Base-by-base conservation (phyloP, 2,329 filamentous ascomycete genomes). In the Rhexocercosporidium sp. region DNA sequence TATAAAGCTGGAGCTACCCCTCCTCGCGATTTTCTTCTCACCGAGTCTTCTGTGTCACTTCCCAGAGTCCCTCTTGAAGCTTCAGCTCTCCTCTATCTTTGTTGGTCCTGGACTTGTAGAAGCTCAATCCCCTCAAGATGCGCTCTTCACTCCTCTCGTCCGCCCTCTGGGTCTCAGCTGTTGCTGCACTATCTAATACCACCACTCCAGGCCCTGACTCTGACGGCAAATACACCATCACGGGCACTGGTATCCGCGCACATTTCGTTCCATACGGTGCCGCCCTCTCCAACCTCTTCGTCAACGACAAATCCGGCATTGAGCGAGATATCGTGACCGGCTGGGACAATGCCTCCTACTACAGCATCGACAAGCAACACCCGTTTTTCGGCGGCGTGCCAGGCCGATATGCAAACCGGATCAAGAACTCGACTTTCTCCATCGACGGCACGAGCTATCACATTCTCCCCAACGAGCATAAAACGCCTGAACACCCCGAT, bases 321-420 rank as follows among this genome's bases (percentile, higher is more conserved):
- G 83, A 87, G 75, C 86, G 91, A 67, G 92, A 94, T 75, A 82
- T 94, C 59, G 88, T 94, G 0, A 84, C 86, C 56, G 92, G 92
- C 57, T 94, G 89, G 74, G 92, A 94, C 80, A 93, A 93, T 75
- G 91, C 91, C 54, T 87, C 82, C 62, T 88, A 91, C 79, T 94
- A 94, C 79, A 79, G 78, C 67, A 77, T 87, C 59, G 90, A 92
- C 78, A 79, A 79, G 67, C 81, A 85, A 68, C 91, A 94, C 77
- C 88, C 86, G 60, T 90, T 93, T 82, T 89, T 91, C 71, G 92
- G 90, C 66, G 82, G 88, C 73, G 88, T 94, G 0, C 90, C 90
- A 0, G 91, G 91, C 56, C 88, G 92, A 64, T 94, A 94, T 77
- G 92, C 92, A 66, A 94, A 94, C 78, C 89, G 92, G 71, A 94